Base-by-base conservation (phyloP, 352 stramenopile species). In the Phytophthora lateralis region DNA sequence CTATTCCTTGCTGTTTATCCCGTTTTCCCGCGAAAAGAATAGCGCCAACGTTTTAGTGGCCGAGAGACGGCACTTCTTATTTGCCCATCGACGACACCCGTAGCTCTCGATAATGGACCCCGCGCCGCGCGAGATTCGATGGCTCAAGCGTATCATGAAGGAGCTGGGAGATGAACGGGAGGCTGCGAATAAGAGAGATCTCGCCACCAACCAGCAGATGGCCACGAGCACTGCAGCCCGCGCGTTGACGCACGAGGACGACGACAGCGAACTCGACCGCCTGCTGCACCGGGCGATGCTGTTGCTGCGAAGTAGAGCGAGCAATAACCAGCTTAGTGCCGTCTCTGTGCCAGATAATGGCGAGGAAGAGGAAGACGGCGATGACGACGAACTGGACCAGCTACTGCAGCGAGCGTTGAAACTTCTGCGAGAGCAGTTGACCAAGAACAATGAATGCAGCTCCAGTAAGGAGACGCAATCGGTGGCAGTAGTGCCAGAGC, bases 91-190 rank as follows among this genome's bases (percentile, higher is more conserved):
- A 46, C 21, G 2, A 46, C 27, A 8, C 34, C 7, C 15, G 11
- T 20, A 14, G 8, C n/a, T 39, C 12, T 39, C 34, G 15, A n/a
- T 4, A 8, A 41, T 41, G 45, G 17, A 41, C 45, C 4, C 11
- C 12, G 7, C 35, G 7, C 17, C n/a, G 24, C 46, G 37, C 10
- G 20, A 56, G 55, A 63, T 63, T 11, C 55, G n/a, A 20, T 63
- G 55, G 55, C 55, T 63, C 18, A 57, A 46, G n/a, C 27, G 46
- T 2, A 41, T 56, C n/a, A 63, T 51, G 55, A 38, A n/a, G 18
- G 55, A 51, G 10, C 46, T 63, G 46, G 38, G 37, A 32, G 27
- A 44, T 34, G 43, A 48, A 10, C 21, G 20, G 6, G 34, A 62
- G 6, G 1, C 21, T 8, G 7, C 27, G 29, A 41, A 38, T n/a